Evolutionary conservation across 768 basidiomycete species (phyloP).

Genomic region (Leucogyrophana mollusca): DNA sequence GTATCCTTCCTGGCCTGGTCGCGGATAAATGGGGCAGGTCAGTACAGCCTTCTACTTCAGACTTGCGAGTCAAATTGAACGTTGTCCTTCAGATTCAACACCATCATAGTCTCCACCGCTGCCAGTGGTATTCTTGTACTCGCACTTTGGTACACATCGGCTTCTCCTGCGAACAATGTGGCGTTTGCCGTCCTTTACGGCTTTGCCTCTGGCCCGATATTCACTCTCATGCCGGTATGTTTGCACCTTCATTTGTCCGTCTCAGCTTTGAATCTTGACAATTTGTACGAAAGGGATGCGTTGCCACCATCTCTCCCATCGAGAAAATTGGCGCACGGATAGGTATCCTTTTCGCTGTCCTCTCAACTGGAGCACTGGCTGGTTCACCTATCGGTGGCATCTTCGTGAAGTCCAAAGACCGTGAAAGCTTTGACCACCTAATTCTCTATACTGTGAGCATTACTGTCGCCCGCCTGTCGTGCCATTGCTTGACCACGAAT

Average conservation of each 20-base stretch:
- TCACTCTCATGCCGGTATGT: slow-evolving; percentile 19
- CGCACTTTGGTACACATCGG: slow-evolving; percentile 22
- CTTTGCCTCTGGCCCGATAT: slow-evolving; percentile 23
- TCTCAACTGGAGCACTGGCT: slow-evolving; percentile 23
- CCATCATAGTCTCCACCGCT: slow-evolving; percentile 11
- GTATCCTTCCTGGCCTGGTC: slow-evolving; percentile 21
- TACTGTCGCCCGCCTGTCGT: neutral
- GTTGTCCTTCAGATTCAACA: slow-evolving; percentile 16
- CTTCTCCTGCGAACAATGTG: slow-evolving; percentile 17
- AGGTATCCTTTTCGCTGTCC: slow-evolving; percentile 21
- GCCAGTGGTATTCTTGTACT: slow-evolving; percentile 20
- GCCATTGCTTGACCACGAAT: neutral
- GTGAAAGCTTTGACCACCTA: slow-evolving; percentile 19
- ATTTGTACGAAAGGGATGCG: slow-evolving; percentile 15
- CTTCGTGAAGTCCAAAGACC: slow-evolving; percentile 15
- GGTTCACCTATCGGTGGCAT: slow-evolving; percentile 23
- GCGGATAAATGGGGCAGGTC: slow-evolving; percentile 23
- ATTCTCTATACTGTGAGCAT: slow-evolving; percentile 23
- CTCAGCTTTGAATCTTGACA: neutral
- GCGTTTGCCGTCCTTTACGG: slow-evolving; percentile 24
- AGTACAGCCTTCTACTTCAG: neutral
- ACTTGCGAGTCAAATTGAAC: neutral
- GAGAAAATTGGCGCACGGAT: slow-evolving; percentile 25
- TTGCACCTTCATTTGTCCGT: neutral
- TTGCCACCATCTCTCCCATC: slow-evolving; percentile 20